Conservation (phyloP, 257 asterid genomes). For the Echium plantagineum region DNA sequence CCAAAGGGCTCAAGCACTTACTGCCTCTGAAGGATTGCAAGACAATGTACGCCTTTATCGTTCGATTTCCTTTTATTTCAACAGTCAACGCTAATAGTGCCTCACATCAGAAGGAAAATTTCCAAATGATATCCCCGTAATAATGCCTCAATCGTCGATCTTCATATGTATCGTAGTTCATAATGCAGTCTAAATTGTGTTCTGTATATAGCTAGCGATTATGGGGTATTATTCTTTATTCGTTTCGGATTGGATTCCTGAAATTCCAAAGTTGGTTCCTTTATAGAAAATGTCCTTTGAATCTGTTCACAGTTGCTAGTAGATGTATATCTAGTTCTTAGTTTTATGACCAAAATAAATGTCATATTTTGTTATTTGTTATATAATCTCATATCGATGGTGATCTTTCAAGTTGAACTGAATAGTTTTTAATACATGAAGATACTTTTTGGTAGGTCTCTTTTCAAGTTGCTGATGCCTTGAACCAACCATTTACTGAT, state of each 20-base stretch:
- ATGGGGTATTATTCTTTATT: too few species aligned
- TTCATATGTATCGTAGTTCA: not conserved
- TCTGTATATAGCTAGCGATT: not conserved
- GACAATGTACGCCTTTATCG: conserved; percentile 30
- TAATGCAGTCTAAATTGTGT: too few species aligned
- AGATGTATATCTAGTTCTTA: too few species aligned
- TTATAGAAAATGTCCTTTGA: too few species aligned
- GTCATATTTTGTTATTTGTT: too few species aligned
- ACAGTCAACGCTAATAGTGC: not conserved
- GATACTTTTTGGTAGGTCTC: conserved; percentile 37
- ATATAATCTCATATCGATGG: too few species aligned
- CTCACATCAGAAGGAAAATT: too few species aligned
- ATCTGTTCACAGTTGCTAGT: too few species aligned
- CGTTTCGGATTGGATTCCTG: not conserved
- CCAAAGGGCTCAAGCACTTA: conserved; percentile 75
- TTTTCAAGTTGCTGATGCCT: conserved; percentile 91
- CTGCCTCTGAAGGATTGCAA: conserved; percentile 64
- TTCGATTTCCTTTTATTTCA: not conserved
- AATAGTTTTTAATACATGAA: not conserved
- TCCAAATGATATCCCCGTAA: not conserved
- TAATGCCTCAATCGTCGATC: not conserved
- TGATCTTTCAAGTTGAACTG: too few species aligned
- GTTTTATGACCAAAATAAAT: too few species aligned
- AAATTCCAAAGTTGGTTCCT: not conserved
- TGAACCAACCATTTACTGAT: conserved; percentile 89